Conservation (phyloP, 2,329 filamentous ascomycete species). For the Torrubiellomyces zombiae region DNA sequence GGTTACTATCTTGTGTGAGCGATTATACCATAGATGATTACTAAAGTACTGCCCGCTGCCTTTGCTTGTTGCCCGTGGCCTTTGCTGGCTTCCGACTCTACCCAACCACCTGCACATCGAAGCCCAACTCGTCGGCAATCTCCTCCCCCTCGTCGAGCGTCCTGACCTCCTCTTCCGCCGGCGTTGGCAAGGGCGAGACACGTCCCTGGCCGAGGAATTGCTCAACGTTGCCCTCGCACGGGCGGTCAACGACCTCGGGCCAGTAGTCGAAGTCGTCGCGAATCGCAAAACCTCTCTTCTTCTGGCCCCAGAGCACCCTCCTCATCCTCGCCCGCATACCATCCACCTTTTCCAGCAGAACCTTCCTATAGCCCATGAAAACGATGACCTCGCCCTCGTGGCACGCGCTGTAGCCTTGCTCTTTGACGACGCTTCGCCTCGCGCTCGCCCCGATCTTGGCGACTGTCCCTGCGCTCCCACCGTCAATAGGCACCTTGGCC, state of each 20-base stretch:
- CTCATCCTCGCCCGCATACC: slow-evolving; percentile 11
- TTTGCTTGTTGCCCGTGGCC: no score
- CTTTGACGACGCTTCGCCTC: slow-evolving; percentile 7
- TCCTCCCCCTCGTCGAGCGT: slow-evolving; percentile 4
- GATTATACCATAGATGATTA: no score
- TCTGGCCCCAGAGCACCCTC: slow-evolving; percentile 29
- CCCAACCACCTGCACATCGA: no score
- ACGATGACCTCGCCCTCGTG: slow-evolving; percentile 14
- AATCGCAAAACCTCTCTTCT: slow-evolving; percentile 10
- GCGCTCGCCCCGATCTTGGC: slow-evolving; percentile 7
- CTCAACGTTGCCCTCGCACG: slow-evolving; percentile 9
- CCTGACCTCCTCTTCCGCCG: slow-evolving; percentile 3
- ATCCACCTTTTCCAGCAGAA: slow-evolving; percentile 12
- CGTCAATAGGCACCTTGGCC: slow-evolving; percentile 7
- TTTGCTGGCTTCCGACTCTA: no score
- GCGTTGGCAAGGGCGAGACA: slow-evolving; percentile 2
- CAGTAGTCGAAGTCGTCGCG: slow-evolving; percentile 11
- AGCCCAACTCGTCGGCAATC: slow-evolving; percentile 5
- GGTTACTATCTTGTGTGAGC: no score
- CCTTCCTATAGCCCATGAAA: slow-evolving; percentile 12
- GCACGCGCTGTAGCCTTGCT: slow-evolving; percentile 8
- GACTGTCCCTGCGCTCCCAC: slow-evolving; percentile 7
- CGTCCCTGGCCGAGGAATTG: slow-evolving; percentile 6
- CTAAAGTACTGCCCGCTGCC: no score
- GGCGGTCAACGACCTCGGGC: slow-evolving; percentile 11